These are phyloP conservation scores for Globisporangium abappressorium DNA, from an alignment of 352 stramenopile genomes.

Conservation along the genomic window DNA sequence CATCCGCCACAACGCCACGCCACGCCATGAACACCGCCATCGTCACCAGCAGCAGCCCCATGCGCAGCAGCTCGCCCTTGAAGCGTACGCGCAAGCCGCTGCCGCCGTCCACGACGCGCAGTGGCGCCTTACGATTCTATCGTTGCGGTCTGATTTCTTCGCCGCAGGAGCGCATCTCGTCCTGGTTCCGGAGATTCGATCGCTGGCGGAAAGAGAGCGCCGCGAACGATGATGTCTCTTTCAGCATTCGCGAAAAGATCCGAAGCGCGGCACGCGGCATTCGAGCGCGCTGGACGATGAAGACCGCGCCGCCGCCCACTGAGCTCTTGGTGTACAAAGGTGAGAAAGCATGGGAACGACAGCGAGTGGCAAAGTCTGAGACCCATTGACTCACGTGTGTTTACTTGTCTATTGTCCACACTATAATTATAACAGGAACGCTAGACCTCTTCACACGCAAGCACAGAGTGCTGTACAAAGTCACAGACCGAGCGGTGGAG, in stretches of 20 bases:
- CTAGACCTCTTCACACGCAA: conserved; percentile 1
- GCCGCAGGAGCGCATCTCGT: conserved; percentile 1
- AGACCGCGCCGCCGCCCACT: not conserved
- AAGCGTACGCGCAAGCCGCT: conserved; percentile 6
- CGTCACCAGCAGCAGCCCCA: not conserved
- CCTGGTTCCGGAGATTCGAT: conserved; percentile 9
- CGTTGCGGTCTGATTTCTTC: conserved; percentile 3
- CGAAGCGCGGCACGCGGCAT: not conserved
- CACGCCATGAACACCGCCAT: not conserved
- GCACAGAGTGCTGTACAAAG: conserved; percentile 4
- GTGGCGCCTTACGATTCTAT: not conserved
- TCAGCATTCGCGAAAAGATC: conserved; percentile 6
- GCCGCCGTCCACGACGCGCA: not conserved
- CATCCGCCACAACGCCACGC: not conserved
- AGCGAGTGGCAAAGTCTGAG: too few species aligned
- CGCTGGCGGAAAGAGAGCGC: conserved; percentile 8
- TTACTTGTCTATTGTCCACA: too few species aligned
- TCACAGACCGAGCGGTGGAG: conserved; percentile 28
- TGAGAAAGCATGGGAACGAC: not conserved
- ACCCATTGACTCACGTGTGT: too few species aligned
- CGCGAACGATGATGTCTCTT: not conserved
- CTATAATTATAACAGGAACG: not conserved
- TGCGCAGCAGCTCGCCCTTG: not conserved
- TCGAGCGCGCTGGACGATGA: conserved; percentile 3
- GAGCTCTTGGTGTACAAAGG: not conserved